Evolutionary conservation across 257 asterid species (phyloP), one percentile per base, ranked within the genome.

Genomic region (Petunia secreta): DNA sequence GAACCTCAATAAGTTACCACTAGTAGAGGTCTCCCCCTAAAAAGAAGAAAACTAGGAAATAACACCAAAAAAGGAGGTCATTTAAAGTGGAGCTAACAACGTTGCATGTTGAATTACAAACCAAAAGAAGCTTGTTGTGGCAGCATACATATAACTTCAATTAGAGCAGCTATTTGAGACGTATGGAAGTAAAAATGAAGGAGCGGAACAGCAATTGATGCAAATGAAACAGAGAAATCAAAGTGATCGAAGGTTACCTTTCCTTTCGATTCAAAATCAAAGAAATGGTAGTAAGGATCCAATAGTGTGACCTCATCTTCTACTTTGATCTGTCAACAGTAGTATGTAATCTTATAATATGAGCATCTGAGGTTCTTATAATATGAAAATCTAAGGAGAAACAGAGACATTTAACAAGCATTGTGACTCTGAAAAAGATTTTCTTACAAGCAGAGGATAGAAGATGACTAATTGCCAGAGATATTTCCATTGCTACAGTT

Each of bases 231-330:
- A 39, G 2, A 39, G 46, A 66, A 11, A 44, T 5, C 4, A 44
- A 67, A 48, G 82, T 4, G 41, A 74, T 11, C 50, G 62, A 77
- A 65, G 41, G 79, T 9, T 88, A 94, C 98, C 98, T 91, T 91
- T 38, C 8, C 2, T 52, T 13, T 57, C 62, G 34, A 57, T 57
- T 57, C 62, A 57, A 57, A 57, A 57, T 57, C 83, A 48, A 91
- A 84, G 69, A 50, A 59, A 52, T 39, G 92, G 82, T 85, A 91
- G 80, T 85, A 88, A 83, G 98, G 98, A 52, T 90, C 97, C 90
- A 93, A 78, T 60, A 92, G 83, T 63, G 87, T 85, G 80, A 92
- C 88, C 83, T 88, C 91, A 84, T 94, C 98, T 57, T 96, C 94
- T 87, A 87, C 97, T 87, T 91, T 91, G 52, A 94, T 91, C 98